Conservation (phyloP, 2,329 filamentous ascomycete genomes). For the Didymella pinodella region DNA sequence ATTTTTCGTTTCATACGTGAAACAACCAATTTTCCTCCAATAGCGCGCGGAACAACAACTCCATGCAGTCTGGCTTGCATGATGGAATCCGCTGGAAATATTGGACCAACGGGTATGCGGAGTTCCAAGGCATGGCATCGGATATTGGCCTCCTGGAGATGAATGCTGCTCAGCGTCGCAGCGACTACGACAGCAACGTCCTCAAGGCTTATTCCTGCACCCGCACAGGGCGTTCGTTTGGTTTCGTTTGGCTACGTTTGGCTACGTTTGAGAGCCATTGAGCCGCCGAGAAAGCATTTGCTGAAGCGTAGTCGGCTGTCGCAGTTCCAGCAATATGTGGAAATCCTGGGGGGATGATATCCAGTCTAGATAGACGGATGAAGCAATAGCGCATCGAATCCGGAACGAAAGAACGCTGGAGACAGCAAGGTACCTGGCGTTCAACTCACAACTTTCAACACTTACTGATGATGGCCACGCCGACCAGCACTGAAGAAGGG, state of each 20-base stretch:
- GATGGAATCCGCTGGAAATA: constrained; percentile 11
- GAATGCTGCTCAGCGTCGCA: background rate
- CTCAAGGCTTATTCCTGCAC: background rate
- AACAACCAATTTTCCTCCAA: constrained; percentile 34
- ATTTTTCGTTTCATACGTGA: constrained; percentile 32
- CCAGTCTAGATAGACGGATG: background rate
- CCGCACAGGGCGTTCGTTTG: background rate
- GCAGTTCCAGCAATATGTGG: background rate
- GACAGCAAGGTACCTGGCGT: background rate
- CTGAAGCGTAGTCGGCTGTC: background rate
- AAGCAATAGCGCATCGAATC: background rate
- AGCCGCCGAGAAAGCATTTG: background rate
- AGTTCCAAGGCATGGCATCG: constrained; percentile 10
- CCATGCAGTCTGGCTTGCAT: constrained; percentile 22
- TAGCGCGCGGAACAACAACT: constrained; percentile 22
- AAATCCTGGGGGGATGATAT: background rate
- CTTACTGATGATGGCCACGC: background rate
- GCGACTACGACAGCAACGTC: background rate
- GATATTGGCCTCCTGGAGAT: background rate
- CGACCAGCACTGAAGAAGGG: background rate
- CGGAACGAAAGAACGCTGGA: background rate
- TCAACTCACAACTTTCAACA: background rate
- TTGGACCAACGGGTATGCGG: constrained; percentile 6
- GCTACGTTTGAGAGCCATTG: background rate
- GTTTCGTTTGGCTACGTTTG: background rate